Evolutionary conservation across 2,329 filamentous ascomycete species (phyloP).

Genomic region (Pseudomassariella vexata): DNA sequence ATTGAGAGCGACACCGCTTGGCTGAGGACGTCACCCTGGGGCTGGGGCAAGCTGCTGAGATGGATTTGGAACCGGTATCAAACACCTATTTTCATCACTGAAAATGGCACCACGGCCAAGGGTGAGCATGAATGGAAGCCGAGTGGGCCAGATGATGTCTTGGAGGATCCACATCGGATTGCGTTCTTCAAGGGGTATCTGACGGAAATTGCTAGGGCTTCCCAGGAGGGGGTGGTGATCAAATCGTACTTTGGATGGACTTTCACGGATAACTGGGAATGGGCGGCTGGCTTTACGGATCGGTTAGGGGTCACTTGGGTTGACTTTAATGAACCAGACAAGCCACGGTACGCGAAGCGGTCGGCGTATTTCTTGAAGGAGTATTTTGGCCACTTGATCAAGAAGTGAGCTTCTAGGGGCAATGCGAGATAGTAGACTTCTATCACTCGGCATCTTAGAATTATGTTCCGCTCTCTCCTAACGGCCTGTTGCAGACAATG

Average conservation of each 20-base stretch:
- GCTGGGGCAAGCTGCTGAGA: conserved; percentile 29
- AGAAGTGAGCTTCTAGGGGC: no score
- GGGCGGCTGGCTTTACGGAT: conserved; percentile 33
- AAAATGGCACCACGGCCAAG: conserved; percentile 34
- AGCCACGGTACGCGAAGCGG: conserved; percentile 28
- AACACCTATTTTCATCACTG: conserved; percentile 35
- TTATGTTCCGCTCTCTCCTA: no score
- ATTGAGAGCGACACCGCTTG: conserved; percentile 31
- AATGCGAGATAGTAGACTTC: no score
- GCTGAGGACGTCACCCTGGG: conserved; percentile 31
- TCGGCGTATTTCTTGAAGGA: conserved; percentile 23
- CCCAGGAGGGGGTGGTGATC: conserved; percentile 29
- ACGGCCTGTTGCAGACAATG: no score
- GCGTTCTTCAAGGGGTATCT: conserved; percentile 33
- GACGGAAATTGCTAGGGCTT: conserved; percentile 29
- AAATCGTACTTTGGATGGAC: conserved; percentile 36
- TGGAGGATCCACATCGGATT: conserved; percentile 31
- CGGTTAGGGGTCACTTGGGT: conserved; percentile 35
- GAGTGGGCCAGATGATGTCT: conserved; percentile 20
- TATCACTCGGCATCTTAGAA: no score
- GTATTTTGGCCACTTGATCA: conserved; percentile 23
- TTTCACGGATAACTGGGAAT: conserved; percentile 38
- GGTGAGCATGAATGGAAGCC: conserved; percentile 29
- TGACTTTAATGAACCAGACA: conserved; percentile 29
- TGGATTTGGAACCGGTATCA: conserved; percentile 35